Evolutionary conservation across 805 yeast genomes (phyloP), one percentile per base, ranked within the genome.

Genomic region (Scheffersomyces lignosus): DNA sequence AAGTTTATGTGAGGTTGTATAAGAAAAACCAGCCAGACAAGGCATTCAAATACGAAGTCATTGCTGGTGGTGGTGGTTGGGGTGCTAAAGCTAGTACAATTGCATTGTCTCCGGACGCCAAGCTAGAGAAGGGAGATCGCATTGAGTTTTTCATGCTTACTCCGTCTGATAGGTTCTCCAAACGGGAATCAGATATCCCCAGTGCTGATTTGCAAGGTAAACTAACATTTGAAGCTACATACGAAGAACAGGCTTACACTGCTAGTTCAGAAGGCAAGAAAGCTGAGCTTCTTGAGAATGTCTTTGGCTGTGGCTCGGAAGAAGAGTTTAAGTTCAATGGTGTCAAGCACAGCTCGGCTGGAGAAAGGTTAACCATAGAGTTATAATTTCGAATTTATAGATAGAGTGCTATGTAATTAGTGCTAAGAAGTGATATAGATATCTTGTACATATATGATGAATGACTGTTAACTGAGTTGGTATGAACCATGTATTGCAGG

Each of bases 11-110:
- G 5, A 63, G 62, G 39, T 23, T 70, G 10, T 46, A 44, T 36
- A 40, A 48, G 17, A 41, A 29, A 14, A 41, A 37, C 5, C 34
- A 36, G 3, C 35, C 43, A 12, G 43, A 49, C 36, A 43, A 37
- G 26, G 49, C 57, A 3, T 49, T 54, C 36, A 62, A 70, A 36
- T 74, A 62, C 53, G 74, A 76, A 49, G 80, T 83, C 15, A 67
- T 79, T 24, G 89, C 87, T 4, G 89, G 89, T 3, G 89, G 89
- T 2, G 83, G 87, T 2, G 80, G 82, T 2, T 83, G 88, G 88
- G 86, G 87, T 1, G 77, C 80, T 18, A 75, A 82, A 38, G 80
- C 84, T 2, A 76, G 76, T 23, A 75, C 80, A 53, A 64, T 83
- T n/a, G 89, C 79, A 1, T 53, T 83, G 9, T 83, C 83, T 18